Evolutionary conservation across 306 rosid species (phyloP), one percentile per base, ranked within the genome.

Genomic region (Rosa lucieae): DNA sequence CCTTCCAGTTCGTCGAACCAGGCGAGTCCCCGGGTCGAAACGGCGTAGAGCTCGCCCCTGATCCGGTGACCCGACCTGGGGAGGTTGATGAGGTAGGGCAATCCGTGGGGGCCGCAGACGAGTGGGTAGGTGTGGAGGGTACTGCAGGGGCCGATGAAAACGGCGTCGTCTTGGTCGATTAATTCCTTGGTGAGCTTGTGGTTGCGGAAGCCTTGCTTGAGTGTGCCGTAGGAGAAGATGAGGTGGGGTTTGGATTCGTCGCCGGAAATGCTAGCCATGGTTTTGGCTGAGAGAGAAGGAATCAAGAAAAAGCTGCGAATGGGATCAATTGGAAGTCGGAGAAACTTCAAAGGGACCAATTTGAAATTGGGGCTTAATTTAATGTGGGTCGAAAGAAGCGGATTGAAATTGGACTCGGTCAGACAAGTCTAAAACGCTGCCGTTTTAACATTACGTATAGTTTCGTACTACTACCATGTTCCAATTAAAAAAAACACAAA

Each of bases 151-250:
- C 91, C 89, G 5, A 72, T 0, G 10, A 76, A 75, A 10, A 81
- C 85, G 79, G 87, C 93, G 82, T 93, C 92, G 83, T 85, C 72
- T 1, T 11, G 71, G 71, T 42, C n/a, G 23, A 88, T 83, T 0
- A 91, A 75, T 13, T 85, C 86, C 47, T 67, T 59, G 74, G 86
- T 87, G 0, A 91, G 75, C 7, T 18, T 3, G 79, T 89, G 76
- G 85, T 93, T 93, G 1, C 84, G 86, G 37, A 91, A 84, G 8
- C 97, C 93, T 9, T 32, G 85, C 80, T 93, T 91, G 51, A 93
- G 83, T 39, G 94, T 88, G 40, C 97, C 97, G 84, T 91, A 93
- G 5, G 89, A 74, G 83, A 83, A 91, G 72, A 91, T 83, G 1
- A 80, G 47, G 40, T 82, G 82, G 2, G 76, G 80, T 35, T 71